phyloP scores from a whole-genome alignment of 805 yeast species.

The Candida mattraensis region DNA sequence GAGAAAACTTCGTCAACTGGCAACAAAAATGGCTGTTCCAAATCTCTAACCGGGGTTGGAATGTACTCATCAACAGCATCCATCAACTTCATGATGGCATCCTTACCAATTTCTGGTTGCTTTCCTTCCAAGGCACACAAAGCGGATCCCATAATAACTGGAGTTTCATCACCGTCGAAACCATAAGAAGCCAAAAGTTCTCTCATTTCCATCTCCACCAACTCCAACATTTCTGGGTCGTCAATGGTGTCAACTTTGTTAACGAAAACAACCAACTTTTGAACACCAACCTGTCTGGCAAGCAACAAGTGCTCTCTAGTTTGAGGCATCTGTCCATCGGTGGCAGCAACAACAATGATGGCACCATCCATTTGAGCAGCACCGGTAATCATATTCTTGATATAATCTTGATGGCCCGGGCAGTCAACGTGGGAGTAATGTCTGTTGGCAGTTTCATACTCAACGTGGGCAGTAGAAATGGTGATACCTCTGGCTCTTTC shows the following conservation, averaged over 20 bases:
- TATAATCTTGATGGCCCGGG: constrained; percentile 98
- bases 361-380: constrained; percentile 99
- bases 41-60: constrained; percentile 95
- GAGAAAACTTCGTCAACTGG: constrained; percentile 98
- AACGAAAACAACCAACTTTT: constrained; percentile 93
- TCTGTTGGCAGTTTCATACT: constrained; percentile 91
- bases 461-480: constrained; percentile 96
- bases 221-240: constrained; percentile 98
- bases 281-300: constrained; percentile 99
- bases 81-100: constrained; percentile 79
- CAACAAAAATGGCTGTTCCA: constrained; percentile 94
- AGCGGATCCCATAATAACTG: constrained; percentile 98
- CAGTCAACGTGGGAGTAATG: constrained; percentile 98
- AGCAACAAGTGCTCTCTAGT: constrained; percentile 97
- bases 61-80: constrained; percentile 91
- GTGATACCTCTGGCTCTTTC: constrained; percentile 99
- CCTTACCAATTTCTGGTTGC: constrained; percentile 87
- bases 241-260: constrained; percentile 98
- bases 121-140: constrained; percentile 90
- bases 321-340: constrained; percentile 99
- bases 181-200: constrained; percentile 89
- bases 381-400: constrained; percentile 99
- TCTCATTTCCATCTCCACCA: constrained; percentile 99
- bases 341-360: constrained; percentile 97
- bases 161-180: constrained; percentile 97